phyloP scores from a whole-genome alignment of 2,329 filamentous ascomycete species.

The Trichothecium roseum region DNA sequence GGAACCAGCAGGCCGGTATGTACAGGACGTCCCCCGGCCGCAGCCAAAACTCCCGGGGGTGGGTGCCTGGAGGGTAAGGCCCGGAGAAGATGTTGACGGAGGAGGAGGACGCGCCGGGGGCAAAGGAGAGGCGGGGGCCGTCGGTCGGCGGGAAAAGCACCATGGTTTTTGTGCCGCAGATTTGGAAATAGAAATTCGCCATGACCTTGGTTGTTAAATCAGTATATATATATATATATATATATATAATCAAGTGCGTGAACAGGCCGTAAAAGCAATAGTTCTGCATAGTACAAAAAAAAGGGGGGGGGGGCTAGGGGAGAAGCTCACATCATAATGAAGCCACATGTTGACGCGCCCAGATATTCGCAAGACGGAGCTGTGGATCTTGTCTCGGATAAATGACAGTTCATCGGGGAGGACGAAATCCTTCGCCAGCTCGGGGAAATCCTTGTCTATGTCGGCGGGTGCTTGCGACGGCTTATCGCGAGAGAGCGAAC shows the following conservation, averaged over 20 bases:
- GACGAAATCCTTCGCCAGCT: conserved; percentile 57
- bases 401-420: conserved; percentile 52
- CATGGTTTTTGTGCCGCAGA: conserved; percentile 62
- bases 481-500: conserved; percentile 59
- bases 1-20: conserved; percentile 75
- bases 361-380: conserved; percentile 69
- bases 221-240: no score
- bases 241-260: background rate
- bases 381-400: conserved; percentile 57
- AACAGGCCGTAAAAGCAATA: no score
- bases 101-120: conserved; percentile 71
- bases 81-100: conserved; percentile 59
- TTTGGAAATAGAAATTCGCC: conserved; percentile 77
- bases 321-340: conserved; percentile 68
- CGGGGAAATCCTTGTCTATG: conserved; percentile 60
- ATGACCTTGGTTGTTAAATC: conserved; percentile 59
- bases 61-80: conserved; percentile 34
- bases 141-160: conserved; percentile 72
- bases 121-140: conserved; percentile 57
- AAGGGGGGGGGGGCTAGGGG: no score
- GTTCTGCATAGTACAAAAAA: no score
- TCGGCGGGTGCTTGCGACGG: conserved; percentile 62
- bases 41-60: conserved; percentile 57
- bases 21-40: conserved; percentile 67
- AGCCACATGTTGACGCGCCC: conserved; percentile 81